Base-by-base conservation (phyloP, 2,329 filamentous ascomycete genomes). In the Dactylellina haptotyla region DNA sequence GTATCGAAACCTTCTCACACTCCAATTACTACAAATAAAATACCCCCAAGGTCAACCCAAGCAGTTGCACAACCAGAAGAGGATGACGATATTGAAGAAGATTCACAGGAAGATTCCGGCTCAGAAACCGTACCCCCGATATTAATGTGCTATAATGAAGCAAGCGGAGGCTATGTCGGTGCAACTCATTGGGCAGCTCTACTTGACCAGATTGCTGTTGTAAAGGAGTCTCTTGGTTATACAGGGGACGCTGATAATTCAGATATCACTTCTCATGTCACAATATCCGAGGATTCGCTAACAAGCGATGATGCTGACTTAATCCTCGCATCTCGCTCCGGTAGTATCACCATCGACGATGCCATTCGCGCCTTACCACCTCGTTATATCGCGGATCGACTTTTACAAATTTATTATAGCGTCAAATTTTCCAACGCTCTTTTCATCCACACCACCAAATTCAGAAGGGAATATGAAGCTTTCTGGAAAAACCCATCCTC, bases 391-490 rank as follows among this genome's bases (percentile, higher is more conserved):
- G 79, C 79, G 12, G 82, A 84, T 37, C 32, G 75, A 28, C 75
- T 83, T 3, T 73, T 84, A 14, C 63, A 78, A 2, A 71, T 78
- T 14, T 84, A 83, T 76, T 84, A 83, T 71, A 80, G 79, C 67
- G 78, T 80, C 18, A 80, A 80, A 53, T 83, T 81, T 76, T 76
- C 80, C 10, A 79, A 80, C 1, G 77, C 80, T 0, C 79, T 81
- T 3, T 81, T 82, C 67, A 76, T 84, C 23, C 83, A 84, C 67
- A 77, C 79, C 1, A 77, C 75, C 9, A 81, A 85, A 76, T 86
- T 86, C 63, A 81, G 83, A 75, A 80, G 83, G 2, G 81, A 83
- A 39, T 85, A 85, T 75, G 82, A 83, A 41, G 80, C 79, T 3
- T 85, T 86, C 75, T 85, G 84, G 84, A 75, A 76, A 25, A 77